Percentiles rank a stretch among this genome's conserved stretches.
phyloP scores from a whole-genome alignment of 192 early-diverging fungal genomes.

The Coemansia aciculifera region DNA sequence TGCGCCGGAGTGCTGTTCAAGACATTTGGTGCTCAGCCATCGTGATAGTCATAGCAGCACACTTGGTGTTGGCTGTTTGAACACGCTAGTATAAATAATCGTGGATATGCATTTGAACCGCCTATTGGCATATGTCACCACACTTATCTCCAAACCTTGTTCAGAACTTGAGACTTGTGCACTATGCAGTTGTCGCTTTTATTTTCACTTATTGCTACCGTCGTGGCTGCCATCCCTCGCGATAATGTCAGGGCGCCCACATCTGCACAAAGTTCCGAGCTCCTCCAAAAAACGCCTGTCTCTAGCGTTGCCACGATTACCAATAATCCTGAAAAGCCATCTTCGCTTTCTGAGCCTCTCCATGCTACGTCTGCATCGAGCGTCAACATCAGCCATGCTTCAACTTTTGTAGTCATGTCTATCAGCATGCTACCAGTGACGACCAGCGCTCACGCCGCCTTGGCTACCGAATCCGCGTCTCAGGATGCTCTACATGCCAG shows the following conservation, averaged over 20 bases:
- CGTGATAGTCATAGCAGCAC: neutral
- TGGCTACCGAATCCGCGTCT: neutral
- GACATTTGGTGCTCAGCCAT: neutral
- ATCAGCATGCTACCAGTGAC: neutral
- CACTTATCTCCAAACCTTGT: no score
- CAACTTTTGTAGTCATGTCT: neutral
- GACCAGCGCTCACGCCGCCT: neutral
- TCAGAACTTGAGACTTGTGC: no score
- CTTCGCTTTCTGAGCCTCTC: neutral
- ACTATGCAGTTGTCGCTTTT: neutral
- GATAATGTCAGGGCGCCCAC: neutral
- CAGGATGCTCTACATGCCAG: neutral
- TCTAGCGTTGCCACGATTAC: neutral
- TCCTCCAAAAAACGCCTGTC: neutral
- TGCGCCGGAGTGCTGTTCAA: neutral
- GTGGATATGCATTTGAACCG: neutral
- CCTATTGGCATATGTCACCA: neutral
- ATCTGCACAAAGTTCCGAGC: neutral
- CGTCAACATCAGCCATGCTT: neutral
- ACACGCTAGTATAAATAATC: constrained; percentile 4
- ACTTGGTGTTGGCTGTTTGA: neutral
- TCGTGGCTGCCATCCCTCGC: neutral
- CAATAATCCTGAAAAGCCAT: neutral
- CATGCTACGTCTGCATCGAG: neutral
- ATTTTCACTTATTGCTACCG: neutral